Evolutionary conservation across 805 yeast genomes (phyloP), one percentile per base, ranked within the genome.

Genomic region (Metschnikowia arizonensis): DNA sequence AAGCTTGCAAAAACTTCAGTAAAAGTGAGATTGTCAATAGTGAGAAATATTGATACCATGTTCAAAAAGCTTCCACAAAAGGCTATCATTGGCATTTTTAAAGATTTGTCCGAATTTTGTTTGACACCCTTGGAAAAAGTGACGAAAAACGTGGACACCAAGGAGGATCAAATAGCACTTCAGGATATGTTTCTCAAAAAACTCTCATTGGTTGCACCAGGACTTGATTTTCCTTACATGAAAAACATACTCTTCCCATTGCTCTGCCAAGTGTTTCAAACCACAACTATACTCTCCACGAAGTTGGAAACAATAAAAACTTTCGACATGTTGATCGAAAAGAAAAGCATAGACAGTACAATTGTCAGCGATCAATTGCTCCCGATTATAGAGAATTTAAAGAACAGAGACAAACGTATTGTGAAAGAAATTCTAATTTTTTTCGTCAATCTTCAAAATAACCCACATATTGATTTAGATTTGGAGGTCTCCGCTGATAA

Each of bases 241-340:
- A 88, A 91, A 54, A 83, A 81, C 54, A 78, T 79, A 26, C 67
- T 89, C n/a, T 79, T 86, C 60, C 95, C 96, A 2, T 66, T 80
- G 36, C 69, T 88, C 14, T 77, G 88, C 36, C 76, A 74, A 36
- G 75, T 88, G 6, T 93, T 91, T 64, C 78, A 88, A 31, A 84
- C 88, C 36, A 93, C 99, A 1, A 87, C 90, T 0, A 80, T 93
- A 24, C 69, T 90, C 28, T 80, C 85, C 4, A 85, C 93, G 23
- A 91, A 93, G 57, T 68, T 84, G 14, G 73, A 79, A 12, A 78
- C 93, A 2, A 71, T 88, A 18, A 66, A 73, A 15, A 73, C 86
- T 1, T 81, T 89, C 54, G 72, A 77, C 11, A 58, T 67, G 38
- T 64, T 89, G 56, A 75, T 86, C 14, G 75, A 71, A 17, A 68